Base-by-base conservation (phyloP, 2,329 filamentous ascomycete species). In the Pyrenophora graminea region DNA sequence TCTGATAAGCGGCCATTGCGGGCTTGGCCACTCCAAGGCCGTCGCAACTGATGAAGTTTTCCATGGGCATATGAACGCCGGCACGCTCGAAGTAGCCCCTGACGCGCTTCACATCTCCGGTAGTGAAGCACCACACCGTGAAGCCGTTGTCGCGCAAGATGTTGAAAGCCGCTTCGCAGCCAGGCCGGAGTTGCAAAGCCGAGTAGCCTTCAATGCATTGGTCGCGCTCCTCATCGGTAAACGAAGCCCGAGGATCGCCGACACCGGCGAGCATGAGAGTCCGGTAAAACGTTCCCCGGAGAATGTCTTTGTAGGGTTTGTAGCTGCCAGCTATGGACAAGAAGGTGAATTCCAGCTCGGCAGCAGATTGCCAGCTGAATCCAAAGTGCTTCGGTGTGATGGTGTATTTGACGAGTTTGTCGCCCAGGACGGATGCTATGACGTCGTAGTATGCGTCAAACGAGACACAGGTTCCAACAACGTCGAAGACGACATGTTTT, bases 31-130 rank as follows among this genome's bases (percentile, higher is more conserved):
- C 64, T 0, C 77, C 75, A 7, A 67, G 60, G 0, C 61, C 63
- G 56, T 84, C 81, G 54, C 82, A 85, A 13, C 73, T 77, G 19
- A 82, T 66, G 19, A 84, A 74, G 46, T 82, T 80, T 58, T 80
- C 79, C 1, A 62, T 43, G 0, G 81, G 80, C 73, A 84, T 78
- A 4, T 81, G 75, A 13, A 83, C 70, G 0, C 78, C 79, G 0
- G 69, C 77, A 1, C 71, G 66, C 23, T 71, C 61, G 55, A 85
- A 82, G 51, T 84, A 84, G 0, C 79, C 80, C 6, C 71, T 64
- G 3, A 84, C 81, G 4, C 55, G 55, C 41, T 51, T 18, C 2
- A 55, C 38, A 27, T 55, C 47, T 7, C 51, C 51, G 6, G 55
- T 55, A 15, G 55, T 57, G 10, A 57, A 51, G 1, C 43, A 48